Conservation (phyloP, 108 stramenopile genomes). For the Asterionellopsis glacialis region DNA sequence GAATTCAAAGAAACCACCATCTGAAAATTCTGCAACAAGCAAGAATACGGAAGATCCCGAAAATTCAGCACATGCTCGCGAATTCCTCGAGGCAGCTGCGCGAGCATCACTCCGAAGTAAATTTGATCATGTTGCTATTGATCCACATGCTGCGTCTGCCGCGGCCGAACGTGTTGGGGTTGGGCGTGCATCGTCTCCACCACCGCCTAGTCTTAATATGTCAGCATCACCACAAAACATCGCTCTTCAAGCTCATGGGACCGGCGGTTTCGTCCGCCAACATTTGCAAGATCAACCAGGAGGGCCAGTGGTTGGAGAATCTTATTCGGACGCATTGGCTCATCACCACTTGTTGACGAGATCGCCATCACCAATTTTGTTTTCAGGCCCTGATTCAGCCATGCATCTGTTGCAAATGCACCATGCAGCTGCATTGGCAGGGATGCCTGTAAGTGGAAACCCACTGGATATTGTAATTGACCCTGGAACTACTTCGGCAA, state of each 20-base stretch:
- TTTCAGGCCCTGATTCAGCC: constrained; percentile 18
- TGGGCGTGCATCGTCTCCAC: constrained; percentile 34
- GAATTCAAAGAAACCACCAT: background rate
- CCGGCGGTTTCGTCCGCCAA: constrained; percentile 19
- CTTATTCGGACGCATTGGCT: background rate
- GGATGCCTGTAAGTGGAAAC: constrained; percentile 16
- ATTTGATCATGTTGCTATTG: constrained; percentile 48
- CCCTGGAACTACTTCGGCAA: background rate
- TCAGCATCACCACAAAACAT: constrained; percentile 14
- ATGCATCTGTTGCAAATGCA: constrained; percentile 38
- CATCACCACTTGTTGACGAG: constrained; percentile 16
- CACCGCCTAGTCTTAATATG: constrained; percentile 32
- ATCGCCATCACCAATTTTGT: constrained; percentile 27
- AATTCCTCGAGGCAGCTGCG: constrained; percentile 37
- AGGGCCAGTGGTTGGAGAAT: constrained; percentile 6
- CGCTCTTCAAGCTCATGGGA: constrained; percentile 8
- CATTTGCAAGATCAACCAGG: constrained; percentile 14
- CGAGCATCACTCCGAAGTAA: constrained; percentile 34
- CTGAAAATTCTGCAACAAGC: background rate
- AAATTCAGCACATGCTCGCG: constrained; percentile 1
- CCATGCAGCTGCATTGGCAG: constrained; percentile 33
- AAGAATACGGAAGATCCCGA: constrained; percentile 5
- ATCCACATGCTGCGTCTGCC: constrained; percentile 14
- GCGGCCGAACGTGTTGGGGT: constrained; percentile 18
- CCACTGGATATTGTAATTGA: constrained; percentile 37